Evolutionary conservation across 1,284 basidiomycete genomes (phyloP).

Genomic region (Cutaneotrichosporon mucoides): DNA sequence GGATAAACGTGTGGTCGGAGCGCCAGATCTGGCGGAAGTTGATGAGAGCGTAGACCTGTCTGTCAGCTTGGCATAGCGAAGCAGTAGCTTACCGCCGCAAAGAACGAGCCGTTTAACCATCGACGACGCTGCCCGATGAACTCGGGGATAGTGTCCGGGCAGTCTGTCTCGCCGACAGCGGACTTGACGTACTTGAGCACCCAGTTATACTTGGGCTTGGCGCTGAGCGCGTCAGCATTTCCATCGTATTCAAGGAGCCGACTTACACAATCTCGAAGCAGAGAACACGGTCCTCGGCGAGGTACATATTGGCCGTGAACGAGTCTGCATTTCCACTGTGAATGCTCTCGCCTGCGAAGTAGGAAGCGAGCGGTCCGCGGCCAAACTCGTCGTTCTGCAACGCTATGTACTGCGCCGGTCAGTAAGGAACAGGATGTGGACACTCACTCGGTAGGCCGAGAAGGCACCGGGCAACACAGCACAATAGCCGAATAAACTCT

Average conservation of each 20-base stretch:
- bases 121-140: constrained; percentile 74
- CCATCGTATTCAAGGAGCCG: too few relatives aligned
- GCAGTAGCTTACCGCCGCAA: constrained; percentile 67
- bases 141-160: constrained; percentile 88
- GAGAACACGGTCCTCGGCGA: constrained; percentile 69
- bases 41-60: constrained; percentile 42
- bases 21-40: constrained; percentile 79
- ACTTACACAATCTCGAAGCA: constrained; percentile 87
- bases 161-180: constrained; percentile 93
- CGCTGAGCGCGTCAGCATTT: constrained; percentile 47
- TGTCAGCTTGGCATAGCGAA: too few relatives aligned
- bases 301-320: constrained; percentile 68
- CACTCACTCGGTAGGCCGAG: constrained; percentile 65
- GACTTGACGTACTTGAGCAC: constrained; percentile 93
- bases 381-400: constrained; percentile 78
- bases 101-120: constrained; percentile 75
- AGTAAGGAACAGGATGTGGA: neutral
- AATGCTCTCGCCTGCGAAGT: constrained; percentile 94
- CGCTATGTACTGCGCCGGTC: constrained; percentile 42
- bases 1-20: constrained; percentile 73
- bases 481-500: constrained; percentile 86
- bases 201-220: constrained; percentile 86
- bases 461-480: constrained; percentile 81
- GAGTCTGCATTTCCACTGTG: constrained; percentile 89
- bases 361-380: constrained; percentile 82